Conservation (phyloP, 495 filamentous ascomycete genomes). For the Chaetomidium leptoderma region DNA sequence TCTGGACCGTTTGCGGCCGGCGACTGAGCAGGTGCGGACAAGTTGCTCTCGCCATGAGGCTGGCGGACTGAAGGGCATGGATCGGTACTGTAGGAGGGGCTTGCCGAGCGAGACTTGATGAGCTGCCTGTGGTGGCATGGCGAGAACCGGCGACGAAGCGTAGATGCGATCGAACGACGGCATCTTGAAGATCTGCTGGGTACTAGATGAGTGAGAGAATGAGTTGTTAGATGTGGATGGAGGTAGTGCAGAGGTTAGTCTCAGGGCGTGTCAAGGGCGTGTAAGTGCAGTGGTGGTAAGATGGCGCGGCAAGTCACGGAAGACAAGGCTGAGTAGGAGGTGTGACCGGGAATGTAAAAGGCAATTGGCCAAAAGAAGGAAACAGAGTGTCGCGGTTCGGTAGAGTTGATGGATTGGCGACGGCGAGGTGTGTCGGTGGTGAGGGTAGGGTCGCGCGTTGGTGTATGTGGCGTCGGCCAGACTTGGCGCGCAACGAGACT, state of each 20-base stretch:
- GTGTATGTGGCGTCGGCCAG: conserved; percentile 13
- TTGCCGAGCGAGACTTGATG: conserved; percentile 46
- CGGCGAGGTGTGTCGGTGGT: conserved; percentile 5
- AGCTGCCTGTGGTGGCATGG: conserved; percentile 45
- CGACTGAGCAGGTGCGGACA: conserved; percentile 30
- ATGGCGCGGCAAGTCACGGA: conserved; percentile 1
- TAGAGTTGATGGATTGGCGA: conserved; percentile 11
- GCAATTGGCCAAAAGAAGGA: conserved; percentile 29
- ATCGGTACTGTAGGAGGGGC: conserved; percentile 39
- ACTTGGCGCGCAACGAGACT: conserved; percentile 11
- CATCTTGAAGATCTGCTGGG: conserved; percentile 42
- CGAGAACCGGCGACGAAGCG: conserved; percentile 49
- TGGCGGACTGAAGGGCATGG: conserved; percentile 41
- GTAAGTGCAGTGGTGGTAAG: conserved; percentile 7
- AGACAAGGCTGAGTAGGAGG: conserved; percentile 8
- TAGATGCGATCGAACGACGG: conserved; percentile 45
- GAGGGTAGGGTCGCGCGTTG: conserved; percentile 15
- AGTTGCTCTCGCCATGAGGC: conserved; percentile 29
- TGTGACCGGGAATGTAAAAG: conserved; percentile 25
- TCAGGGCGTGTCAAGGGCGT: conserved; percentile 17
- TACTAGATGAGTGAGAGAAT: conserved; percentile 27
- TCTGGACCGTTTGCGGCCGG: conserved; percentile 61
- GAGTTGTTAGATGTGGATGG: conserved; percentile 24
- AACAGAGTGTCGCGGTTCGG: conserved; percentile 14
- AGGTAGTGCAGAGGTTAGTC: conserved; percentile 26